A percentile compares a stretch with the other conserved stretches of the same genome.
Evolutionary conservation across 83 land plant species (phyloP).

Genomic region (Thuja plicata): DNA sequence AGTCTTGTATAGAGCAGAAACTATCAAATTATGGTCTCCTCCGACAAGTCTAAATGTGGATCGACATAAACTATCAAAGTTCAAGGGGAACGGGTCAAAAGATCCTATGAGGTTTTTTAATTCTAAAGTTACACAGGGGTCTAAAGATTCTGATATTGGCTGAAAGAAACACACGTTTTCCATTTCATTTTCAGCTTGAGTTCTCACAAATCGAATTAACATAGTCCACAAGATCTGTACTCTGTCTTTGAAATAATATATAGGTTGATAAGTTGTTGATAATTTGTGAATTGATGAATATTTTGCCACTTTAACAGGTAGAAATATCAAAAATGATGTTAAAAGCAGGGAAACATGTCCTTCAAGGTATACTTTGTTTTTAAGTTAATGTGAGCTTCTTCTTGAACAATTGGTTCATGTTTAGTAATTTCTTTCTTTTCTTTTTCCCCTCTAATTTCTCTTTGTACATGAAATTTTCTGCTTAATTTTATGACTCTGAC

Average conservation of each 20-base stretch:
- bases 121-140: background rate
- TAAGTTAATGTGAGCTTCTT: background rate
- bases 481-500: background rate
- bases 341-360: constrained; percentile 90
- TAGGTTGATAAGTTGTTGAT: constrained; percentile 1
- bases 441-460: background rate
- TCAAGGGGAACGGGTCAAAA: too few relatives aligned
- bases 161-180: background rate
- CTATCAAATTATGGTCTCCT: too few relatives aligned
- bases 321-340: constrained; percentile 71
- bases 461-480: background rate
- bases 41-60: too few relatives aligned
- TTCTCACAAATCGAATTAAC: background rate
- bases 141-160: background rate
- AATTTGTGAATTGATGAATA: background rate
- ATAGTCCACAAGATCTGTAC: background rate
- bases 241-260: background rate
- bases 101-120: too few relatives aligned
- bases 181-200: background rate
- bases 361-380: constrained; percentile 71
- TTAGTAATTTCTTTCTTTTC: background rate
- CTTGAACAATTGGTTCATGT: background rate
- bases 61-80: too few relatives aligned
- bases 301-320: constrained; percentile 44
- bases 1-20: too few relatives aligned